These are phyloP conservation scores for Exsudoporus frostii DNA, from an alignment of 768 basidiomycete species.

Conservation along the genomic window DNA sequence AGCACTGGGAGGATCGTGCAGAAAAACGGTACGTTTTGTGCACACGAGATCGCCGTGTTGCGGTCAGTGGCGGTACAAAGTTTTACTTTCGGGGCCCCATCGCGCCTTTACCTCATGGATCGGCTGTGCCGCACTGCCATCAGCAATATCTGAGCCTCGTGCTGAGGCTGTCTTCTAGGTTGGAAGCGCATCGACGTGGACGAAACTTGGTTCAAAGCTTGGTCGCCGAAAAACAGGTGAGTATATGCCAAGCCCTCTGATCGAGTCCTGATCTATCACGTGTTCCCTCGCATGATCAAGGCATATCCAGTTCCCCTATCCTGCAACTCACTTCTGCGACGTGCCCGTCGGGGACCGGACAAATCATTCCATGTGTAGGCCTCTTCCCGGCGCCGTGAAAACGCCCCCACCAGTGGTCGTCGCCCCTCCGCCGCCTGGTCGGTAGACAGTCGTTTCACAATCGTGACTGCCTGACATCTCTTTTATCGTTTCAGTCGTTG, in stretches of 20 bases:
- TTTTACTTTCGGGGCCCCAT: background rate
- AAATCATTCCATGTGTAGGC: slow-evolving; percentile 39
- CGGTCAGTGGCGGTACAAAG: background rate
- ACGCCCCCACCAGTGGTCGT: slow-evolving; percentile 23
- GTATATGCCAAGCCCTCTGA: background rate
- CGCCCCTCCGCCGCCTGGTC: slow-evolving; percentile 32
- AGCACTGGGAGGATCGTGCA: slow-evolving; percentile 40
- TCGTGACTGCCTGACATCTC: slow-evolving; percentile 4
- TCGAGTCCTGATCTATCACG: background rate
- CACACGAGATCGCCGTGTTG: background rate
- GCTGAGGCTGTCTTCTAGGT: slow-evolving; percentile 26
- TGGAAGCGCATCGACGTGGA: slow-evolving; percentile 46
- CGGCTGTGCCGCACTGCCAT: background rate
- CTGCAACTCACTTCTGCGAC: slow-evolving; percentile 35
- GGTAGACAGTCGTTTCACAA: background rate
- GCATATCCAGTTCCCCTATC: slow-evolving; percentile 40
- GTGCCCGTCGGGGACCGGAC: slow-evolving; percentile 40
- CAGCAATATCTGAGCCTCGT: background rate
- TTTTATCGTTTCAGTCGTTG: slow-evolving; percentile 22
- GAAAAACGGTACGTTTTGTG: slow-evolving; percentile 39
- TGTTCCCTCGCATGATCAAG: slow-evolving; percentile 14
- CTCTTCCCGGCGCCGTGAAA: slow-evolving; percentile 36
- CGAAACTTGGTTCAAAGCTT: slow-evolving; percentile 41
- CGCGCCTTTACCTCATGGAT: background rate
- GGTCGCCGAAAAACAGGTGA: slow-evolving; percentile 27